Percentiles rank a stretch among this genome's conserved stretches.
Evolutionary conservation across 306 rosid species (phyloP).

Genomic region (Acmispon strigosus): DNA sequence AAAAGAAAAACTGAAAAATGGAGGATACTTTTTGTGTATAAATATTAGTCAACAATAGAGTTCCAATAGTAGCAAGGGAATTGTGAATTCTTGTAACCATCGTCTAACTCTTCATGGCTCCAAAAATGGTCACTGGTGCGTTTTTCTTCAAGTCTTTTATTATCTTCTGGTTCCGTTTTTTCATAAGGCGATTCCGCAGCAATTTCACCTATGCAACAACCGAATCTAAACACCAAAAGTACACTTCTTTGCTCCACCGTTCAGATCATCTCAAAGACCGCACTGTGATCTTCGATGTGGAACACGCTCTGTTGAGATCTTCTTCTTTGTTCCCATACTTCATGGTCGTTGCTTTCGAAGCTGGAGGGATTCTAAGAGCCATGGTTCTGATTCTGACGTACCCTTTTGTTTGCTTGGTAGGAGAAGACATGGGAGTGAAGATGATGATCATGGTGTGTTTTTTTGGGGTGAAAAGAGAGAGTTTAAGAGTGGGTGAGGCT

Average conservation of each 20-base stretch:
- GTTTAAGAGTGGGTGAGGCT: conserved; percentile 46
- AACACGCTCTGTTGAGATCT: conserved; percentile 47
- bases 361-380: conserved; percentile 53
- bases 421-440: conserved; percentile 40
- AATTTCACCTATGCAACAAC: conserved; percentile 9
- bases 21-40: too few species aligned
- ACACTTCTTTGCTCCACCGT: conserved; percentile 24
- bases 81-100: too few species aligned
- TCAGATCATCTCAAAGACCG: conserved; percentile 30
- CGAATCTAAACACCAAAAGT: conserved; percentile 23
- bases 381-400: conserved; percentile 30
- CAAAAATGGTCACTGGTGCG: conserved; percentile 26
- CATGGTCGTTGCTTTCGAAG: conserved; percentile 81
- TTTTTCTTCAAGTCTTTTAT: conserved; percentile 37
- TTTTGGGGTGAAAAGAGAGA: conserved; percentile 54
- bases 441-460: conserved; percentile 66
- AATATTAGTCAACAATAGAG: too few species aligned
- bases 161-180: conserved; percentile 31
- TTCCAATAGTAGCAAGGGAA: too few species aligned
- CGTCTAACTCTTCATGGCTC: too few species aligned
- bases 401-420: conserved; percentile 47
- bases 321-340: conserved; percentile 51
- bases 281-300: conserved; percentile 48
- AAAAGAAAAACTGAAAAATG: not conserved
- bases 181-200: conserved; percentile 35